These are phyloP conservation scores for Phytophthora pini DNA, from an alignment of 352 stramenopile genomes.

Conservation along the genomic window DNA sequence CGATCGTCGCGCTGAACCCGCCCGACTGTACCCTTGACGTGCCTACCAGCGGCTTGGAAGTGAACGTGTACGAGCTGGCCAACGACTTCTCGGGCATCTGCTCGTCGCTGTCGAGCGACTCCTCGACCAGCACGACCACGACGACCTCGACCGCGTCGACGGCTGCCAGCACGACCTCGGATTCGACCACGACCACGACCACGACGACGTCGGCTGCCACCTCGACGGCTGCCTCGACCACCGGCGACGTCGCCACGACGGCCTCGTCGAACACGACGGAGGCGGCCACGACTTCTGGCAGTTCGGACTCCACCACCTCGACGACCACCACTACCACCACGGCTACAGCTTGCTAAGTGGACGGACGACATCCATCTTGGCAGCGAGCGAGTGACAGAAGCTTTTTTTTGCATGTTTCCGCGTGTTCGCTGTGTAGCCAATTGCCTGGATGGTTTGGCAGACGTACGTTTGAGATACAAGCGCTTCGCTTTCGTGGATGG, in stretches of 20 bases:
- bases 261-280: background rate
- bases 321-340: background rate
- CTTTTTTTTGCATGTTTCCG: too few species aligned
- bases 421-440: too few species aligned
- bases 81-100: slow-evolving; percentile 16
- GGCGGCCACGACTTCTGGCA: background rate
- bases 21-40: slow-evolving; percentile 37
- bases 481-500: too few species aligned
- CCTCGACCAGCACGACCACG: slow-evolving; percentile 13
- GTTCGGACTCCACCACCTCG: background rate
- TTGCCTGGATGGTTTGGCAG: too few species aligned
- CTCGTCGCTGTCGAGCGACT: slow-evolving; percentile 10
- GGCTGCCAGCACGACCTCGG: background rate
- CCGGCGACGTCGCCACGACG: background rate
- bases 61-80: slow-evolving; percentile 27
- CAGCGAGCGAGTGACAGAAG: background rate
- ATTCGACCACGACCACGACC: too few species aligned
- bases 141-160: slow-evolving; percentile 1
- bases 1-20: slow-evolving; percentile 28
- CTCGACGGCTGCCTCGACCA: background rate
- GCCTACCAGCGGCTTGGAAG: slow-evolving; percentile 32
- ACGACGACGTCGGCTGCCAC: background rate
- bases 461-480: too few species aligned
- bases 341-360: background rate
- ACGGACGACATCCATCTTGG: background rate